Evolutionary conservation across 495 filamentous ascomycete species (phyloP).

Genomic region (Cenococcum geophilum): DNA sequence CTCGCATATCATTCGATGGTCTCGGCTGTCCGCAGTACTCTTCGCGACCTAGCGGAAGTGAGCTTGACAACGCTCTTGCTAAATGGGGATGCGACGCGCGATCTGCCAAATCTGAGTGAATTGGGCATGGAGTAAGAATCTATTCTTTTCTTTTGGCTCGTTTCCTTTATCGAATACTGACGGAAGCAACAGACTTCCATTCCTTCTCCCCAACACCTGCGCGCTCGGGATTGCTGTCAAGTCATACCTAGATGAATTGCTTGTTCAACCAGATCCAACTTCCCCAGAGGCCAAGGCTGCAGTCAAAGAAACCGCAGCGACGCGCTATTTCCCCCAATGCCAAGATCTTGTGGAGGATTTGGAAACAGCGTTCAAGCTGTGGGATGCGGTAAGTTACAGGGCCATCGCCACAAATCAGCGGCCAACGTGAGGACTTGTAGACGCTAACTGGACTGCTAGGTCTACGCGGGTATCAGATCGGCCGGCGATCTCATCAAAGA

Average conservation of each 20-base stretch:
- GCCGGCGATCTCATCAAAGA: constrained; percentile 40
- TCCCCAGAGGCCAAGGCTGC: constrained; percentile 55
- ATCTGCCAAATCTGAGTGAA: constrained; percentile 61
- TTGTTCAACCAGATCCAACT: constrained; percentile 46
- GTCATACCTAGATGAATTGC: constrained; percentile 82
- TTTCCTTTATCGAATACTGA: not conserved
- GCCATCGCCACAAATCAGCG: not conserved
- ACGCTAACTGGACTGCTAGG: constrained; percentile 33
- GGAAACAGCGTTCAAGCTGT: constrained; percentile 72
- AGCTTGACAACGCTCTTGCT: constrained; percentile 71
- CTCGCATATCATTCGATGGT: constrained; percentile 81
- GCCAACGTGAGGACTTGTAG: constrained; percentile 1
- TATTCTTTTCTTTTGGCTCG: not conserved
- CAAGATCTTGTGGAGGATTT: constrained; percentile 71
- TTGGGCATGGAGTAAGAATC: constrained; percentile 61
- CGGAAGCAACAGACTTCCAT: constrained; percentile 61
- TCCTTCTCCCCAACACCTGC: constrained; percentile 75
- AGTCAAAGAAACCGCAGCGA: constrained; percentile 58
- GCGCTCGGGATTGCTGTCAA: constrained; percentile 83
- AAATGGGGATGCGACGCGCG: constrained; percentile 66
- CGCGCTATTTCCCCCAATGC: constrained; percentile 65
- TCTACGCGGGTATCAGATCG: constrained; percentile 60
- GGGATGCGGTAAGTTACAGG: constrained; percentile 60
- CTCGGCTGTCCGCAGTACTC: constrained; percentile 64
- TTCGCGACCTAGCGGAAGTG: constrained; percentile 80